Evolutionary conservation across 108 stramenopile genomes (phyloP).

Genomic region (Skeletonema costatum): DNA sequence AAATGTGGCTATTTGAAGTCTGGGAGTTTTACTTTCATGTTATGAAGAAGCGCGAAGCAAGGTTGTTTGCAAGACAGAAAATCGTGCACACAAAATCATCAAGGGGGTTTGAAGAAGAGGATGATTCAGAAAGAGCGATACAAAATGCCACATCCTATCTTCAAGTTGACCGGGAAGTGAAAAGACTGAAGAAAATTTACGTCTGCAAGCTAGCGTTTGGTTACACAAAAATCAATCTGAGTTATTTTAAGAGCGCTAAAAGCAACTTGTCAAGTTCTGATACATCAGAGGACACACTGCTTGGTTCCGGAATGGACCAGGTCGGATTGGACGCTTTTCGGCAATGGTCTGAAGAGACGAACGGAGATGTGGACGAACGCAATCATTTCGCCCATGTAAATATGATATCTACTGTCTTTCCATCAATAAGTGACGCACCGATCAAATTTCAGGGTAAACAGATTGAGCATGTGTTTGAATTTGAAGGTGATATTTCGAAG

Average conservation of each 20-base stretch:
- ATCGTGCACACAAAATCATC: conserved; percentile 11
- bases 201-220: conserved; percentile 77
- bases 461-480: conserved; percentile 55
- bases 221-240: conserved; percentile 71
- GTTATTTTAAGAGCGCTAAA: conserved; percentile 73
- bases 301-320: conserved; percentile 3
- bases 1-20: conserved; percentile 70
- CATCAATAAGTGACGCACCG: conserved; percentile 86
- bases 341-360: conserved; percentile 41
- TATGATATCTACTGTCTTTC: conserved; percentile 57
- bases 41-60: conserved; percentile 45
- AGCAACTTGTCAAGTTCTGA: conserved; percentile 4
- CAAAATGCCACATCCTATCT: conserved; percentile 7
- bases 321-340: conserved; percentile 35
- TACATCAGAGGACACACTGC: not conserved
- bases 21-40: conserved; percentile 71
- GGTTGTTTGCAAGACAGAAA: conserved; percentile 28
- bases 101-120: conserved; percentile 20
- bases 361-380: conserved; percentile 10
- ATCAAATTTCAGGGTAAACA: conserved; percentile 85
- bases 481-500: conserved; percentile 37
- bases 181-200: conserved; percentile 56
- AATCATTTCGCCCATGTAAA: conserved; percentile 23
- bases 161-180: not conserved
- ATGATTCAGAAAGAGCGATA: conserved; percentile 3